Percentiles rank a stretch among this genome's conserved stretches.
Evolutionary conservation across 805 yeast species (phyloP).

Genomic region (Lipomyces spencermartinsiae): DNA sequence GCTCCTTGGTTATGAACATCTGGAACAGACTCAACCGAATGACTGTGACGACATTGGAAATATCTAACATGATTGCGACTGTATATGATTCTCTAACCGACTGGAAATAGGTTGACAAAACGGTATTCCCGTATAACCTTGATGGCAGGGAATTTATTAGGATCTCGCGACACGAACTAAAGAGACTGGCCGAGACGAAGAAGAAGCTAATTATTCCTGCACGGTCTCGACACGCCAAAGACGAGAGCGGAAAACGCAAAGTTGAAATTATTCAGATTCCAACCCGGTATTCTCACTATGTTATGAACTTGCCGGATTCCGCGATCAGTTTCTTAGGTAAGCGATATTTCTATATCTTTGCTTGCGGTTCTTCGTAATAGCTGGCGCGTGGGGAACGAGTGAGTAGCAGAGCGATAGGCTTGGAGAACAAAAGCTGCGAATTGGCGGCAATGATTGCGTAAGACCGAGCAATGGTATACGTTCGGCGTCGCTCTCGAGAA

Average conservation of each 20-base stretch:
- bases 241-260: constrained; percentile 6
- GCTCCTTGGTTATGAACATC: constrained; percentile 33
- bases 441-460: neutral
- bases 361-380: neutral
- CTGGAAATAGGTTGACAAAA: constrained; percentile 41
- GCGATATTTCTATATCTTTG: constrained; percentile 7
- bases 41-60: constrained; percentile 32
- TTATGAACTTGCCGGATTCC: constrained; percentile 95
- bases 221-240: constrained; percentile 8
- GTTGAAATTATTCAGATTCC: constrained; percentile 51
- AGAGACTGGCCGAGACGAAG: constrained; percentile 20
- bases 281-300: constrained; percentile 68
- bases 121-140: constrained; percentile 67
- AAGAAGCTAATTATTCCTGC: constrained; percentile 19
- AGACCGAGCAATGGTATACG: neutral
- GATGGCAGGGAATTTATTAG: constrained; percentile 87
- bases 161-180: constrained; percentile 22
- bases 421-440: neutral
- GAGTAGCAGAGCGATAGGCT: neutral
- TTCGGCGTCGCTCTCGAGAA: neutral
- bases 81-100: constrained; percentile 2
- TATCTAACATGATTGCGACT: constrained; percentile 22
- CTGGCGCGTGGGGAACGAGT: neutral
- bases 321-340: constrained; percentile 70
- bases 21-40: constrained; percentile 33